These are phyloP conservation scores for Setaria italica DNA, from an alignment of 202 grass and related monocot genomes.

Conservation along the genomic window DNA sequence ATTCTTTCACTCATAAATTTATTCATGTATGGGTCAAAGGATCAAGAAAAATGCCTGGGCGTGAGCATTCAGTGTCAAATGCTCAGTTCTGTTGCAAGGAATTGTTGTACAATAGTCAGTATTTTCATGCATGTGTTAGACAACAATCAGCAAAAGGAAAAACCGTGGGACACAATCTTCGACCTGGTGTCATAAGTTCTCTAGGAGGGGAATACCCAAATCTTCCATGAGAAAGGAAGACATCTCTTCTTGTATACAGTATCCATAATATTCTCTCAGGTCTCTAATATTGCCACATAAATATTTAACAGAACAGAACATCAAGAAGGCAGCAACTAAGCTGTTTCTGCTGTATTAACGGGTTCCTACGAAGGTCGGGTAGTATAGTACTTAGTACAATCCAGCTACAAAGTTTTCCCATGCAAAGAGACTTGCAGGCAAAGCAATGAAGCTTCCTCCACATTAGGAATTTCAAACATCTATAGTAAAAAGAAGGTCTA, in stretches of 20 bases:
- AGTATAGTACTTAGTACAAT: constrained; percentile 1
- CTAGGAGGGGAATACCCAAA: not conserved
- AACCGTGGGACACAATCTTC: not conserved
- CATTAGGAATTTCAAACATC: not conserved
- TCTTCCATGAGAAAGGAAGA: not conserved
- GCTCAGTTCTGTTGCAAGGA: not conserved
- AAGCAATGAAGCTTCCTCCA: not conserved
- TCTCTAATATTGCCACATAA: not conserved
- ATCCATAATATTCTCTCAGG: not conserved
- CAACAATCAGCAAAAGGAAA: not conserved
- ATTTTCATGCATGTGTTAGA: constrained; percentile 1
- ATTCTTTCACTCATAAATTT: not conserved
- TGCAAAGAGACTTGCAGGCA: not conserved
- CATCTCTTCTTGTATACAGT: not conserved
- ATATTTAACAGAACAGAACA: not conserved
- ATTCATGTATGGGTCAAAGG: not conserved
- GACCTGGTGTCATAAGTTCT: not conserved
- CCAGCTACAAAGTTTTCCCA: not conserved
- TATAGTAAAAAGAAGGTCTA: not conserved
- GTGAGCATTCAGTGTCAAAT: constrained; percentile 7
- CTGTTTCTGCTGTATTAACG: not conserved
- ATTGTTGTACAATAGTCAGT: not conserved
- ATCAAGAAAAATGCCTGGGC: not conserved
- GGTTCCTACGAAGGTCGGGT: not conserved
- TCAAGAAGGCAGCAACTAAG: not conserved